Evolutionary conservation across 345 rosid genomes (phyloP).

Genomic region (Populus ilicifolia): DNA sequence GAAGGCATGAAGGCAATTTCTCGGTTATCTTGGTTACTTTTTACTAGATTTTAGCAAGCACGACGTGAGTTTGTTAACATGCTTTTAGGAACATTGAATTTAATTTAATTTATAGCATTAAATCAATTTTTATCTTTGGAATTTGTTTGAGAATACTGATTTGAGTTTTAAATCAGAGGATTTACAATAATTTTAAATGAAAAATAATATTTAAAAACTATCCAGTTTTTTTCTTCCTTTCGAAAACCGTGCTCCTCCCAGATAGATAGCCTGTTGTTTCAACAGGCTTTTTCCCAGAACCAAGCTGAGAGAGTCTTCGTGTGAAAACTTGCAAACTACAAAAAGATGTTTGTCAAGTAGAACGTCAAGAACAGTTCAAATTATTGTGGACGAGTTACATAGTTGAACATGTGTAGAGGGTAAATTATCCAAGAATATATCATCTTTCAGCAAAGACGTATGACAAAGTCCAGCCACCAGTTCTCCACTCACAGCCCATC

Average conservation of each 20-base stretch:
- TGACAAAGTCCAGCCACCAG: background rate
- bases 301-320: slow-evolving; percentile 89
- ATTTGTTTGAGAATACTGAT: too few relatives aligned
- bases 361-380: slow-evolving; percentile 1
- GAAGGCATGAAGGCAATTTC: background rate
- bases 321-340: slow-evolving; percentile 88
- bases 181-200: too few relatives aligned
- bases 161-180: too few relatives aligned
- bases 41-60: background rate
- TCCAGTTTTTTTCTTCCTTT: too few relatives aligned
- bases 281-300: slow-evolving; percentile 76
- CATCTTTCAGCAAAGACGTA: background rate
- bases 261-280: slow-evolving; percentile 75
- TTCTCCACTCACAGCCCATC: background rate
- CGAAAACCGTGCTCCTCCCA: slow-evolving; percentile 38
- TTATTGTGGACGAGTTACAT: background rate
- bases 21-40: background rate
- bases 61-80: background rate
- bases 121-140: too few relatives aligned
- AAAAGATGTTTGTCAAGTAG: background rate
- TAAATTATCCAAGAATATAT: background rate
- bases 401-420: background rate
- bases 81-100: too few relatives aligned
- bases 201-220: too few relatives aligned
- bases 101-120: too few relatives aligned